Base-by-base conservation (phyloP, 805 yeast genomes). In the Wickerhamomyces alni region DNA sequence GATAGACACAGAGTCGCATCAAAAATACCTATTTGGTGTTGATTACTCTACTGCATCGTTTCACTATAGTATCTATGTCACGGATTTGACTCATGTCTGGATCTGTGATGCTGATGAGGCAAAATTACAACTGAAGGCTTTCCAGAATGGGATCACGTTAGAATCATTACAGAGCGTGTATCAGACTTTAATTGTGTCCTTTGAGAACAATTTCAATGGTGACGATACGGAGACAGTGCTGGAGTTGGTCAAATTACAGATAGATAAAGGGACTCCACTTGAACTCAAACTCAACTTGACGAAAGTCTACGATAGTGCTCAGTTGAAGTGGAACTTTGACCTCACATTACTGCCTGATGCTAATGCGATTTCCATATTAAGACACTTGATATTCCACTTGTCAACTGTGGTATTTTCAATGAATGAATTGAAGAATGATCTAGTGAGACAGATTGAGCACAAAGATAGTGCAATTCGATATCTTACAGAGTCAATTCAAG, bases 401-500 rank as follows among this genome's bases (percentile, higher is more conserved):
- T 46, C 53, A 10, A 48, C 58, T 1, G 39, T 50, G 7, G 35
- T 53, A 3, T 42, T 25, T 26, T 43, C 54, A 4, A 27, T 50
- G 24, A 45, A 44, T 35, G 50, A 55, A 17, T 50, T 52, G 36
- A 44, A 40, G 26, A 36, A 39, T 17, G 46, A 46, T 17, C 35
- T 58, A 30, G 28, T 43, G 8, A 42, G 43, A 17, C 40, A 50
- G 13, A 37, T 62, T 16, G 45, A 49, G 4, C 40, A 43, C 5
- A 65, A 63, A 35, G 70, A 65, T 39, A 44, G 49, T 18, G 57
- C 61, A 1, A 52, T 65, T 3, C 44, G 57, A 5, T 61, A 51
- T 36, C 35, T 65, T 2, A 40, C 36, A 19, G 65, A 62, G 18
- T 53, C 50, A 12, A 35, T 63, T 16, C 50, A 48, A 7, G 58